These are phyloP conservation scores for Zea luxurians DNA, from an alignment of 176 grass and related monocot genomes.

Conservation along the genomic window DNA sequence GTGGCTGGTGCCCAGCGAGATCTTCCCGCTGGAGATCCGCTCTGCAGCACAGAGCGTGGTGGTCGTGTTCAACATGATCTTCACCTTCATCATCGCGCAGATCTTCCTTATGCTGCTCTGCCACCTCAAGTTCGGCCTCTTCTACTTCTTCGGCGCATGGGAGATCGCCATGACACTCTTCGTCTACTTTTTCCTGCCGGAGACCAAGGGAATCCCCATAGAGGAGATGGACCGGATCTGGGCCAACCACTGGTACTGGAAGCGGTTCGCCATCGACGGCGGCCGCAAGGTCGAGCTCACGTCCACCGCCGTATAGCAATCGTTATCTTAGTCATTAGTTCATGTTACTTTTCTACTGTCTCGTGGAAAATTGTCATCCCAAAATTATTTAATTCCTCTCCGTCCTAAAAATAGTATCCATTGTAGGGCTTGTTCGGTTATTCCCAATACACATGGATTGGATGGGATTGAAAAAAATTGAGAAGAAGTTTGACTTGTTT, in stretches of 20 bases:
- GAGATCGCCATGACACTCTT: slow-evolving; percentile 46
- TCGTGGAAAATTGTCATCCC: no score
- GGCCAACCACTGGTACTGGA: slow-evolving; percentile 46
- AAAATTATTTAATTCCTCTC: no score
- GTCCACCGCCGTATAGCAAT: no score
- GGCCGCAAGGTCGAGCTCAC: no score
- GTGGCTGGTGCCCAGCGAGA: slow-evolving; percentile 86
- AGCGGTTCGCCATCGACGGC: neutral
- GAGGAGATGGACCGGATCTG: slow-evolving; percentile 46
- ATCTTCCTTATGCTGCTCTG: slow-evolving; percentile 68
- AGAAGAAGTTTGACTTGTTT: no score
- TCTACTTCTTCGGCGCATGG: slow-evolving; percentile 57
- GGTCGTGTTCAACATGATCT: slow-evolving; percentile 48
- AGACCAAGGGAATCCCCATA: slow-evolving; percentile 57
- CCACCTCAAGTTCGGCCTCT: slow-evolving; percentile 65
- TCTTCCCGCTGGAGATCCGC: slow-evolving; percentile 84
- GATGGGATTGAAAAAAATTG: no score
- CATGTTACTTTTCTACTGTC: no score
- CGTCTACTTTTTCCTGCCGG: slow-evolving; percentile 48
- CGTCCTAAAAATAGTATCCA: no score
- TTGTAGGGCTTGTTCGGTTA: no score
- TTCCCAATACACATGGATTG: no score
- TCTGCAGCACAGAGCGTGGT: slow-evolving; percentile 72
- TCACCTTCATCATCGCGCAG: slow-evolving; percentile 50
- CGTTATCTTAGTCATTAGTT: no score